Evolutionary conservation across 2,329 filamentous ascomycete genomes (phyloP), one percentile per base, ranked within the genome.

Genomic region (Fusarium torreyae): DNA sequence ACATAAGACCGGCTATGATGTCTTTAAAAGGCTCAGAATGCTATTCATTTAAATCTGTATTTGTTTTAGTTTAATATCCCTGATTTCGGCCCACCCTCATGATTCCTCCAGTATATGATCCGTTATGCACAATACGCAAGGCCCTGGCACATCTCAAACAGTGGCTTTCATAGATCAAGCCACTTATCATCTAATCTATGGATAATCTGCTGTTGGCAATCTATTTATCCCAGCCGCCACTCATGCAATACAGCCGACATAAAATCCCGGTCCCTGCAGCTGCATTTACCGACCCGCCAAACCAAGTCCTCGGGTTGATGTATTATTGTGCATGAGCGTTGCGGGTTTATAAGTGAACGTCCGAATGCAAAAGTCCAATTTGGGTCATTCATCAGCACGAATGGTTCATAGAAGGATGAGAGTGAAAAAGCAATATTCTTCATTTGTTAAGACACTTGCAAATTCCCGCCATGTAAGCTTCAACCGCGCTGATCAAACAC

Each of bases 211-310:
- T 57, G 33, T 24, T 45, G 17, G 11, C 13, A 42, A 51, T 64
- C 9, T 46, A 46, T 58, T 28, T 22, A 62, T 45, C 48, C 39
- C 28, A 43, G 57, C 28, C 51, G 55, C 55, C 61, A 63, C 51
- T 24, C 38, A 40, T 33, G 18, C 8, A 31, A 2, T 17, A 8
- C 31, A 20, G 42, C 54, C 40, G 33, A 46, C 51, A 42, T 20
- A 18, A 31, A 42, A 36, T 24, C 50, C 61, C 26, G 28, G 44
- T 39, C 66, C 66, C 34, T 70, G 66, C 11, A 52, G 13, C 17
- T 45, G 54, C 46, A 44, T 53, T n/a, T 36, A 38, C 40, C 20
- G 38, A 44, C 42, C 24, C 49, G n/a, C 14, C 31, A 33, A 22
- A 34, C 57, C 62, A n/a, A 43, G 18, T 40, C 26, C 42, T 40